Conservation (phyloP, 179 eudicot species). For the Pouteria campechiana region DNA sequence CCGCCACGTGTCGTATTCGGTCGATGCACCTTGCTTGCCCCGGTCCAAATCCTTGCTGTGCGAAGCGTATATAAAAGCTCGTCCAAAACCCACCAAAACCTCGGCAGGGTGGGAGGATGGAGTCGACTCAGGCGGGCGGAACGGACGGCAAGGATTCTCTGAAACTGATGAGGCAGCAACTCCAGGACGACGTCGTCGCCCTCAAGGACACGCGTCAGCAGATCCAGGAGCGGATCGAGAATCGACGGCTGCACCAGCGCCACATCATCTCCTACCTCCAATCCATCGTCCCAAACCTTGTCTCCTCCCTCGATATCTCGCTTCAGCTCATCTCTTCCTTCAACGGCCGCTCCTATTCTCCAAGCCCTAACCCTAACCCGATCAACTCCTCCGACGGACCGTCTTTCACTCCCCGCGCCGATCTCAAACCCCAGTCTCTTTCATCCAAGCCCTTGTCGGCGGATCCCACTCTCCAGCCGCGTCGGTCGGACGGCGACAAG, state of each 20-base stretch:
- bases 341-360: conserved; percentile 45
- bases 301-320: conserved; percentile 63
- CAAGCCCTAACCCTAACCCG: conserved; percentile 27
- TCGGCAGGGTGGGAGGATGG: too few relatives aligned
- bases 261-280: conserved; percentile 64
- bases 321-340: conserved; percentile 56
- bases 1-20: too few relatives aligned
- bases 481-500: conserved; percentile 6
- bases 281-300: conserved; percentile 66
- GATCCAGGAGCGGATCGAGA: conserved; percentile 42
- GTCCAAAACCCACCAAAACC: too few relatives aligned
- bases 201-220: conserved; percentile 48
- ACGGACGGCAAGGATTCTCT: too few relatives aligned
- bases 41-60: too few relatives aligned
- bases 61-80: too few relatives aligned
- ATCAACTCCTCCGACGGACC: conserved; percentile 4
- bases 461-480: background rate
- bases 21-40: too few relatives aligned
- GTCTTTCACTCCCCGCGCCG: background rate
- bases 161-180: background rate
- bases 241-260: conserved; percentile 39
- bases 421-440: conserved; percentile 4
- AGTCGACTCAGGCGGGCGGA: conserved; percentile 11
- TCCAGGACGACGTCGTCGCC: conserved; percentile 25
- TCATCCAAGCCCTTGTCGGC: conserved; percentile 1